These are phyloP conservation scores for Nakazawaea peltata DNA, from an alignment of 805 yeast genomes.

Conservation along the genomic window DNA sequence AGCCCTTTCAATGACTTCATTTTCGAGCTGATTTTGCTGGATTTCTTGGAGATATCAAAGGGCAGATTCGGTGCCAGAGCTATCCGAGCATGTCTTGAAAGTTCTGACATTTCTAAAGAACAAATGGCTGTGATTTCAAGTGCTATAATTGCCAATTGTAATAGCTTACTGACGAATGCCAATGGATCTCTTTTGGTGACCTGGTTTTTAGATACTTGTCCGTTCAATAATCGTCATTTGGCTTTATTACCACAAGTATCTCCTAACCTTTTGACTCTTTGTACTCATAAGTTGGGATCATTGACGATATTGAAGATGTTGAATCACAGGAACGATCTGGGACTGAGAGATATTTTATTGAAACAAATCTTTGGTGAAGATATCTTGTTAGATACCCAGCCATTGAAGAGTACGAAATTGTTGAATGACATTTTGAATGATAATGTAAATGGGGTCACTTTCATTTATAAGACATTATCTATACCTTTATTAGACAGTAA, in stretches of 20 bases:
- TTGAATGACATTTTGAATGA: conserved; percentile 61
- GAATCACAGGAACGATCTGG: conserved; percentile 56
- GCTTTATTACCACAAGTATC: conserved; percentile 56
- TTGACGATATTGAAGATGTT: conserved; percentile 73
- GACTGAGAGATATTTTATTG: conserved; percentile 55
- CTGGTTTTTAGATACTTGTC: conserved; percentile 89
- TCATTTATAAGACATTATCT: conserved; percentile 71
- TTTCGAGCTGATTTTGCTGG: conserved; percentile 70
- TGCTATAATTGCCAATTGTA: conserved; percentile 69
- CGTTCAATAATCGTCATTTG: conserved; percentile 53
- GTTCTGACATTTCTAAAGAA: conserved; percentile 56
- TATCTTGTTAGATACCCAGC: background rate
- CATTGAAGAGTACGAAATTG: conserved; percentile 30
- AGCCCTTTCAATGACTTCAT: conserved; percentile 85
- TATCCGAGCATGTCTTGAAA: conserved; percentile 85
- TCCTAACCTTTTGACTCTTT: conserved; percentile 53
- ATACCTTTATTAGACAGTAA: conserved; percentile 57
- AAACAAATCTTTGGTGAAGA: conserved; percentile 51
- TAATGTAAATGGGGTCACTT: conserved; percentile 61
- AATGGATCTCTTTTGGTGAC: conserved; percentile 88
- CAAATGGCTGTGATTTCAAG: conserved; percentile 69
- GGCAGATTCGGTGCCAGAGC: conserved; percentile 96
- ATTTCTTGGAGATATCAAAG: conserved; percentile 73
- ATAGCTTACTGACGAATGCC: conserved; percentile 69
- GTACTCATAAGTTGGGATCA: conserved; percentile 80